Evolutionary conservation across 805 yeast genomes (phyloP).

Genomic region (Barnettozyma californica): DNA sequence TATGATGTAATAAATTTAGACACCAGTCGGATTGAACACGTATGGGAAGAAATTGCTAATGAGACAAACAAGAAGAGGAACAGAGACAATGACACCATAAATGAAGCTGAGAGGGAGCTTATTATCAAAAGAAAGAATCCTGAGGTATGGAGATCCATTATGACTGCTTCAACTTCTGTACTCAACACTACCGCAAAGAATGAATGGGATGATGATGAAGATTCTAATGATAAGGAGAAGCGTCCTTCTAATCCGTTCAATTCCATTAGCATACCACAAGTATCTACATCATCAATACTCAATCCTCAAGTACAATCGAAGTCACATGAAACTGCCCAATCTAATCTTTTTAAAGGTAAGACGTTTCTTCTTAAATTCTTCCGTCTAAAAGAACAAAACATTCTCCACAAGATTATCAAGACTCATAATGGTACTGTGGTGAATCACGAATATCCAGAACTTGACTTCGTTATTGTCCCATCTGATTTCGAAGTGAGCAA

Average conservation of each 20-base stretch:
- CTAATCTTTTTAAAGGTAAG: slow-evolving; percentile 35
- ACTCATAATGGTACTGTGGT: slow-evolving; percentile 40
- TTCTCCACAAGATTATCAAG: slow-evolving; percentile 37
- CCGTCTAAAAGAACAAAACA: slow-evolving; percentile 30
- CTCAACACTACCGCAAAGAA: slow-evolving; percentile 6
- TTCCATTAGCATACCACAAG: slow-evolving; percentile 4
- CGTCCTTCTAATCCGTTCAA: slow-evolving; percentile 7
- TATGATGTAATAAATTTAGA: slow-evolving; percentile 18
- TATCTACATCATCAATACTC: slow-evolving; percentile 6
- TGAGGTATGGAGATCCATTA: slow-evolving; percentile 39
- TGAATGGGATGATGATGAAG: slow-evolving; percentile 22
- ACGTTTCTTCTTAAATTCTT: slow-evolving; percentile 41
- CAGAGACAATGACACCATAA: slow-evolving; percentile 7
- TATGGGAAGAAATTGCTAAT: slow-evolving; percentile 27
- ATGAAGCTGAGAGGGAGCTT: slow-evolving; percentile 14
- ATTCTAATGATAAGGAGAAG: slow-evolving; percentile 3
- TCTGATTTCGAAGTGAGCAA: slow-evolving; percentile 14
- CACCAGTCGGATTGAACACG: slow-evolving; percentile 27
- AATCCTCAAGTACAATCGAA: background rate
- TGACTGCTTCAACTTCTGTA: slow-evolving; percentile 12
- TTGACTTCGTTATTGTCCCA: slow-evolving; percentile 18
- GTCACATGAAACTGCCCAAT: slow-evolving; percentile 1
- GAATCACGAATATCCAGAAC: background rate
- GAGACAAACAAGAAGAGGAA: slow-evolving; percentile 20
- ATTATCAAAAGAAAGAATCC: slow-evolving; percentile 21